Evolutionary conservation across 2,329 filamentous ascomycete species (phyloP), one percentile per base, ranked within the genome.

Genomic region (Ceratocystis huliohia): DNA sequence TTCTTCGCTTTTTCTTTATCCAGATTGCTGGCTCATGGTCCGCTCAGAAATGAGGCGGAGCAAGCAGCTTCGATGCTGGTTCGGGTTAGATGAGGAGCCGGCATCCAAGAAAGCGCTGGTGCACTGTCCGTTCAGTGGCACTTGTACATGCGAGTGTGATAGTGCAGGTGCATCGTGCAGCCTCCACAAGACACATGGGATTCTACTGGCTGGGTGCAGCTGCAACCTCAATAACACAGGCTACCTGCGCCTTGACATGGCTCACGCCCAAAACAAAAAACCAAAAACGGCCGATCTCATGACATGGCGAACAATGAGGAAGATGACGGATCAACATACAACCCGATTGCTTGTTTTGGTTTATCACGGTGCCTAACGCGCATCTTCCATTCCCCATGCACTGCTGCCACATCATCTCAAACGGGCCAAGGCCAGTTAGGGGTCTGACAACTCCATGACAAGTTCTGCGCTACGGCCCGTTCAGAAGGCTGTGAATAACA

Each of bases 321-420:
- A 50, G 10, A 50, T 25, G 10, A 37, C n/a, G 56, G 25, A n/a
- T 59, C 15, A 59, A 33, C 56, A 59, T 1, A 28, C 48, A 53
- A 41, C n/a, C 48, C 20, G 46, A 4, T 10, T 20, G 22, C 8
- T 13, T n/a, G 22, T n/a, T 6, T 41, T 28, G 20, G 48, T 10
- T 53, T 53, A 53, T 28, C 48, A 53, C 48, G 20, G 48, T 53
- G 48, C 48, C 48, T 53, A 53, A 53, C 25, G 48, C 17, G 20
- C 48, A 53, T 25, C 20, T 41, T 13, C 37, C 37, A 41, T 41
- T 41, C 37, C 7, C 10, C 56, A 37, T 59, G 56, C 56, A 20
- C 56, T 59, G 56, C 56, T 59, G 56, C 56, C 56, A 59, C 56
- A 59, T 59, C 56, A 59, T 37, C 56, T 37, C 56, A 59, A 59